Conservation (phyloP, 2,329 filamentous ascomycete genomes). For the Stachybotrys echinatus region DNA sequence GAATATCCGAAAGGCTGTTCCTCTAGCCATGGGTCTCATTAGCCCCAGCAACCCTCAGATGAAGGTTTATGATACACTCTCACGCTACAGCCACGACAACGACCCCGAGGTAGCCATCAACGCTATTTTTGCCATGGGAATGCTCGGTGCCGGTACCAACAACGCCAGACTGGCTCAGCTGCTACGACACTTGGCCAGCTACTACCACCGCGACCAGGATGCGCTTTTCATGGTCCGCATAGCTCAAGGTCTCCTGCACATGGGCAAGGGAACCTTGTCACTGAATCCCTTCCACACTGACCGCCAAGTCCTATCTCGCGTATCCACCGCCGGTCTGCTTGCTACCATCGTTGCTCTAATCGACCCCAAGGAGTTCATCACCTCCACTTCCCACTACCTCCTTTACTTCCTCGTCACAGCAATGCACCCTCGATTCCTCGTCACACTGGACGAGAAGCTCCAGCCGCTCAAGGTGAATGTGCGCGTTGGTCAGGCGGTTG, state of each 20-base stretch:
- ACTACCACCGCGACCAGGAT: constrained; percentile 96
- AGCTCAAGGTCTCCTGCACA: constrained; percentile 93
- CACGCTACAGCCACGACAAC: constrained; percentile 96
- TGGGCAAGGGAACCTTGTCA: constrained; percentile 97
- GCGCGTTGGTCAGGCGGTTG: constrained; percentile 93
- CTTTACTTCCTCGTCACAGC: constrained; percentile 96
- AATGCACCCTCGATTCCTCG: constrained; percentile 94
- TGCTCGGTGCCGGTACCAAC: constrained; percentile 94
- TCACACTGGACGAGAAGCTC: constrained; percentile 91
- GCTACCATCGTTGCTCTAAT: constrained; percentile 91
- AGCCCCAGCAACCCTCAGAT: constrained; percentile 98
- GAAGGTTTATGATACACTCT: constrained; percentile 99
- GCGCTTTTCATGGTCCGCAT: constrained; percentile 99
- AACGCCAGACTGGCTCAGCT: constrained; percentile 95
- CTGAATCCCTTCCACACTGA: constrained; percentile 99
- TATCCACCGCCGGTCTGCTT: constrained; percentile 82
- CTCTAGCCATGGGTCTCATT: constrained; percentile 92
- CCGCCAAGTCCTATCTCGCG: constrained; percentile 87
- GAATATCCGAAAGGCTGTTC: constrained; percentile 94
- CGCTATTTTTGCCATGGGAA: constrained; percentile 98
- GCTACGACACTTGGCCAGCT: constrained; percentile 88
- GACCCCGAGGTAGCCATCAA: constrained; percentile 98
- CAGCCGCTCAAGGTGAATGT: constrained; percentile 94
- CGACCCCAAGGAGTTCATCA: constrained; percentile 82
- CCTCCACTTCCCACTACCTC: constrained; percentile 72